Evolutionary conservation across 2,329 filamentous ascomycete species (phyloP).

Genomic region (Penicillium sp.): DNA sequence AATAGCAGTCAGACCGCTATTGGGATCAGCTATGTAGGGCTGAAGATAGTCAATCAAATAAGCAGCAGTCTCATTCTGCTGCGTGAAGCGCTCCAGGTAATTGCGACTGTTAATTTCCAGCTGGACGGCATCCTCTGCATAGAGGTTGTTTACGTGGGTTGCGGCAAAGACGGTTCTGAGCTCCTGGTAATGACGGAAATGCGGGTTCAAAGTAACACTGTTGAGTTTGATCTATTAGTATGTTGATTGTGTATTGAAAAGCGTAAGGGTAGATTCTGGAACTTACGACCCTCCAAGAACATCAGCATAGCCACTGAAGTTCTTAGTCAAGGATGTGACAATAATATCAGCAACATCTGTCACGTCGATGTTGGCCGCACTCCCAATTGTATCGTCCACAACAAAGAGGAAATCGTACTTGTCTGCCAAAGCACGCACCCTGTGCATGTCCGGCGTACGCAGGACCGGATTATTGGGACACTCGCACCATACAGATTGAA

Average conservation of each 20-base stretch:
- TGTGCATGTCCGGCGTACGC: slow-evolving; percentile 46
- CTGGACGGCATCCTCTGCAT: slow-evolving; percentile 5
- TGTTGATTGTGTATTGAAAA: neutral
- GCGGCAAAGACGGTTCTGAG: neutral
- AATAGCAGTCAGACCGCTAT: neutral
- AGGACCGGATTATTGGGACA: slow-evolving; percentile 55
- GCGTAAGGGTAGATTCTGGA: neutral
- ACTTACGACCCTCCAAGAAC: slow-evolving; percentile 44
- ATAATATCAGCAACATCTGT: slow-evolving; percentile 55
- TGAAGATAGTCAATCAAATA: slow-evolving; percentile 1
- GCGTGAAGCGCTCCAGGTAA: slow-evolving; percentile 3
- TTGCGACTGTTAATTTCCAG: slow-evolving; percentile 10
- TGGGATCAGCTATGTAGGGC: slow-evolving; percentile 1
- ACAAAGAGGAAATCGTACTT: slow-evolving; percentile 37
- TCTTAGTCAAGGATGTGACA: slow-evolving; percentile 61
- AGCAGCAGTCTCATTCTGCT: slow-evolving; percentile 3
- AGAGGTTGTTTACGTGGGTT: slow-evolving; percentile 9
- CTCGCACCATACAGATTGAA: slow-evolving; percentile 53
- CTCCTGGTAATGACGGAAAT: neutral
- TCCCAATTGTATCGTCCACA: slow-evolving; percentile 45
- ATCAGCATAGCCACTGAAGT: slow-evolving; percentile 60
- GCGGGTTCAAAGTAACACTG: neutral
- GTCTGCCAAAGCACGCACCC: slow-evolving; percentile 49
- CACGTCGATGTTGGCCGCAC: slow-evolving; percentile 50
- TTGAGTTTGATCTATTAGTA: neutral